Conservation (phyloP, 2,329 filamentous ascomycete species). For the Clarireedia monteithiana region DNA sequence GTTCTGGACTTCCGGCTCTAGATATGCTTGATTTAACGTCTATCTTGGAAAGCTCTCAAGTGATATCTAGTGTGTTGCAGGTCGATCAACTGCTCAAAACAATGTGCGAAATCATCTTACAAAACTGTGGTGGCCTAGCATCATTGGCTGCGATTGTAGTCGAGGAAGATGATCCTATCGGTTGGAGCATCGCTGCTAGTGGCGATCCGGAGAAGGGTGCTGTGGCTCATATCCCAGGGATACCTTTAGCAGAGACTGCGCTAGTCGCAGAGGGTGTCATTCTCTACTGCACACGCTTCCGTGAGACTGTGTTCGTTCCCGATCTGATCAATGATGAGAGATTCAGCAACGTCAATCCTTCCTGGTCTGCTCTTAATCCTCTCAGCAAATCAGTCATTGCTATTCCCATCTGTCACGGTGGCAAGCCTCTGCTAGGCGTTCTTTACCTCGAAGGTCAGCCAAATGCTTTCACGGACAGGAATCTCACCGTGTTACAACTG, state of each 20-base stretch:
- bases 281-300: conserved; percentile 68
- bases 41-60: conserved; percentile 70
- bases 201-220: conserved; percentile 64
- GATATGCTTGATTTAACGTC: conserved; percentile 79
- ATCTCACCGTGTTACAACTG: conserved; percentile 57
- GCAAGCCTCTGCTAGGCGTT: conserved; percentile 62
- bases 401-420: conserved; percentile 70
- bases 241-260: conserved; percentile 57
- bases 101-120: conserved; percentile 74
- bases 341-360: conserved; percentile 65
- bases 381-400: conserved; percentile 68
- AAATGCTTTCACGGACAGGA: conserved; percentile 69
- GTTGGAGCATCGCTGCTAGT: conserved; percentile 67
- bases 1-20: conserved; percentile 60
- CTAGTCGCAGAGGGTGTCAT: conserved; percentile 71
- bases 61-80: conserved; percentile 70
- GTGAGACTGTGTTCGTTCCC: conserved; percentile 65
- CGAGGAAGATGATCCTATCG: conserved; percentile 49
- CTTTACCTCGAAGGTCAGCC: conserved; percentile 70
- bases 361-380: conserved; percentile 61
- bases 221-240: conserved; percentile 55
- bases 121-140: conserved; percentile 64
- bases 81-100: conserved; percentile 70
- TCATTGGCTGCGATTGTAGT: conserved; percentile 68
- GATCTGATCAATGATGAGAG: conserved; percentile 69